Conservation (phyloP, 192 early-diverging fungal species). For the Coemansia sp. region DNA sequence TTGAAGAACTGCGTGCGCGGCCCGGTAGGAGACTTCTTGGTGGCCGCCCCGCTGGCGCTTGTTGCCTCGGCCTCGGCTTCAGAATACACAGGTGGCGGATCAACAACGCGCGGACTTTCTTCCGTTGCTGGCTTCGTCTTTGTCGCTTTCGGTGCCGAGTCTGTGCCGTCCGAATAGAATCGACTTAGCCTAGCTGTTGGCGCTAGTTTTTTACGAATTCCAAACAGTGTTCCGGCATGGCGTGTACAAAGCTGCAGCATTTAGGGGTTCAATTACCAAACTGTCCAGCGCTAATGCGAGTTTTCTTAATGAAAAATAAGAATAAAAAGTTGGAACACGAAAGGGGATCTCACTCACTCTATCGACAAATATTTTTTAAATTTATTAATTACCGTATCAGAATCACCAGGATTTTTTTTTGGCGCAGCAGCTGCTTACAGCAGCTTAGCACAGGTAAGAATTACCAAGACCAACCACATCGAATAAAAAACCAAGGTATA, state of each 20-base stretch:
- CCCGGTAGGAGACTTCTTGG: constrained; percentile 9
- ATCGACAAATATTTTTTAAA: too few relatives aligned
- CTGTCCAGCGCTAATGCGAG: neutral
- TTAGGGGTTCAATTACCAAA: neutral
- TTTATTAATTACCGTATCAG: too few relatives aligned
- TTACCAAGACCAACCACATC: too few relatives aligned
- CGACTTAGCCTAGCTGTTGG: neutral
- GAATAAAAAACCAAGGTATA: too few relatives aligned
- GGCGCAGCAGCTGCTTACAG: too few relatives aligned
- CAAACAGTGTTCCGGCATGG: neutral
- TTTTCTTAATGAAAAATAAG: too few relatives aligned
- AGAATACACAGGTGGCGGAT: constrained; percentile 35
- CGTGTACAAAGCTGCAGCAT: constrained; percentile 2
- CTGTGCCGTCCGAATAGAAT: neutral
- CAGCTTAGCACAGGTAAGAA: too few relatives aligned
- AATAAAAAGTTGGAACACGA: neutral
- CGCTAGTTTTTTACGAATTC: neutral
- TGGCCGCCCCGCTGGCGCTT: constrained; percentile 3
- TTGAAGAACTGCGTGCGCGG: constrained; percentile 24
- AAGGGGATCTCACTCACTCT: too few relatives aligned
- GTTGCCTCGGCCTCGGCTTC: constrained; percentile 27
- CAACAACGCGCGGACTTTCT: constrained; percentile 14
- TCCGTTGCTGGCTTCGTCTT: constrained; percentile 1
- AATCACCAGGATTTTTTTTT: too few relatives aligned
- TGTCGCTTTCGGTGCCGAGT: too few relatives aligned